These are phyloP conservation scores for Lentinula sp. DNA, from an alignment of 768 basidiomycete genomes.

Conservation along the genomic window DNA sequence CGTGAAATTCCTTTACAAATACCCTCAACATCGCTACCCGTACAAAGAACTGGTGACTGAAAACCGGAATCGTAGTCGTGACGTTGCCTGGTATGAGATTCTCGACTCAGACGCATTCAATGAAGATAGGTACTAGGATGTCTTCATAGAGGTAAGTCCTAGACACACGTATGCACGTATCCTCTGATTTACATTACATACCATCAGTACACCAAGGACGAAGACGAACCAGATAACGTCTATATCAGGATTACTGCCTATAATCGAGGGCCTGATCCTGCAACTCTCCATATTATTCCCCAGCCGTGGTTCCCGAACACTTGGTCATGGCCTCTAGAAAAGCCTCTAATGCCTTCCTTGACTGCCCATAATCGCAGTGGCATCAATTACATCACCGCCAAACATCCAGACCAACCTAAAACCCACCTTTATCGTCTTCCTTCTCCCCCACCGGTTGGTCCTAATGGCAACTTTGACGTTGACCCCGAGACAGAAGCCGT, in stretches of 20 bases:
- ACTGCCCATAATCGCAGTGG: conserved; percentile 47
- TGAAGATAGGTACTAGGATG: conserved; percentile 95
- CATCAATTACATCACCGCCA: conserved; percentile 59
- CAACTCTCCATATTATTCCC: conserved; percentile 90
- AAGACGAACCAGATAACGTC: conserved; percentile 79
- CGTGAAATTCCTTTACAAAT: conserved; percentile 99
- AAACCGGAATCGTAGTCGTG: conserved; percentile 73
- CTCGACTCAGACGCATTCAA: conserved; percentile 90
- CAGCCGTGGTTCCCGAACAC: conserved; percentile 98
- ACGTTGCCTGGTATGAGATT: conserved; percentile 90
- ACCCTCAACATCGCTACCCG: conserved; percentile 87
- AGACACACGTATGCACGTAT: background rate
- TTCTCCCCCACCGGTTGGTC: conserved; percentile 85
- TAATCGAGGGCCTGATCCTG: conserved; percentile 94
- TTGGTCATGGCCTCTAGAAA: conserved; percentile 87
- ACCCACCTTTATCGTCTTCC: conserved; percentile 85
- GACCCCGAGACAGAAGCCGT: conserved; percentile 65
- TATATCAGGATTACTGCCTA: conserved; percentile 94
- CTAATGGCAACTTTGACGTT: conserved; percentile 54
- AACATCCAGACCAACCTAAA: conserved; percentile 70
- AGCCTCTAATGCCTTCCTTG: conserved; percentile 60
- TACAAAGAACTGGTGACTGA: conserved; percentile 92
- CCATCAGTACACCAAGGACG: conserved; percentile 91
- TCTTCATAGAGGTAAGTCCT: conserved; percentile 84
- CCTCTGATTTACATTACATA: background rate